Conservation (phyloP, 2,329 filamentous ascomycete genomes). For the Biscogniauxia mediterranea region DNA sequence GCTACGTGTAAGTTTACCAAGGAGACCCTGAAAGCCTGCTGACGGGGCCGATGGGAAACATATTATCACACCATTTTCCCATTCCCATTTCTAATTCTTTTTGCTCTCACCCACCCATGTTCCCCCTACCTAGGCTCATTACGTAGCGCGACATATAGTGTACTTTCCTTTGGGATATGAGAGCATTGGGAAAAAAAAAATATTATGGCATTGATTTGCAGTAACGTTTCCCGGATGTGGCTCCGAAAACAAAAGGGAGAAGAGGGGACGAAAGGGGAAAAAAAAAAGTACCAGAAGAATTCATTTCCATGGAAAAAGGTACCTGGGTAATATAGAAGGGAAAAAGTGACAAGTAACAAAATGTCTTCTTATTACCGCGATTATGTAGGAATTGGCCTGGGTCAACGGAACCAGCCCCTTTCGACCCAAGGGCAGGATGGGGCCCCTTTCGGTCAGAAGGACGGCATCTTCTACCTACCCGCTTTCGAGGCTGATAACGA, state of each 20-base stretch:
- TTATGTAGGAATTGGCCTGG: background rate
- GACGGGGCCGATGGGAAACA: background rate
- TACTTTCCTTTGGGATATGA: background rate
- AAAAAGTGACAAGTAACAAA: slow-evolving; percentile 18
- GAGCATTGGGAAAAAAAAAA: too few species aligned
- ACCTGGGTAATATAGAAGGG: background rate
- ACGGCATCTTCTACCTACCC: background rate
- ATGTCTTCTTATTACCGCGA: background rate
- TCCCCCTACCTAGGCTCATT: background rate
- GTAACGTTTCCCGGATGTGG: too few species aligned
- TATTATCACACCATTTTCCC: background rate
- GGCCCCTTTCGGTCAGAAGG: background rate
- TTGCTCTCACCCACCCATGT: too few species aligned
- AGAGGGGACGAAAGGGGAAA: too few species aligned
- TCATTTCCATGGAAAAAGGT: slow-evolving; percentile 3
- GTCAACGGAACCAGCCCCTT: background rate
- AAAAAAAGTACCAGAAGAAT: background rate
- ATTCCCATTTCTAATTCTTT: background rate
- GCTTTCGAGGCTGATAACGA: background rate
- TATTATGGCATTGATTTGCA: too few species aligned
- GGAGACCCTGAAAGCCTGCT: background rate
- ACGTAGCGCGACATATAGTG: background rate
- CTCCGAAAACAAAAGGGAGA: background rate
- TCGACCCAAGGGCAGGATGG: background rate
- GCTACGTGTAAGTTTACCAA: background rate